phyloP scores from a whole-genome alignment of 2,329 filamentous ascomycete genomes.

The Aspergillus udagawae region DNA sequence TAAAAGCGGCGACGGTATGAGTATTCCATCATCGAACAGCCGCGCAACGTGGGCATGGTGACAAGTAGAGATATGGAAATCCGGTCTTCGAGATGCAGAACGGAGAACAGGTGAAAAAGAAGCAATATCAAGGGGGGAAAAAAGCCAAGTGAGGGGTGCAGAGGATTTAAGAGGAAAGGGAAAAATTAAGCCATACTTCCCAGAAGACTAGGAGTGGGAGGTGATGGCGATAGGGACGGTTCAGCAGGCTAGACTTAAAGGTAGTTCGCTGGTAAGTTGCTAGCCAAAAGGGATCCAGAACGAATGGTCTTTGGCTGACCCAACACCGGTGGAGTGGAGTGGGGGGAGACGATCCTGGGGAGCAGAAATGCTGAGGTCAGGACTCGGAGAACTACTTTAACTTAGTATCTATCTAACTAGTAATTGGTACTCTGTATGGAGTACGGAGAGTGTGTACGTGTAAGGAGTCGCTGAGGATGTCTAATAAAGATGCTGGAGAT shows the following conservation, averaged over 20 bases:
- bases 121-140: neutral
- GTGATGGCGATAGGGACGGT: neutral
- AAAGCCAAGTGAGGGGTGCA: neutral
- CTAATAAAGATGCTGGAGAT: neutral
- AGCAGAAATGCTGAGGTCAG: neutral
- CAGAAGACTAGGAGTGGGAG: neutral
- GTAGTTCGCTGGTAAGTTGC: neutral
- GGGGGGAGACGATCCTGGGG: neutral
- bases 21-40: slow-evolving; percentile 15
- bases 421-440: neutral
- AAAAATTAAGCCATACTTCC: neutral
- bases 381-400: neutral
- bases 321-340: neutral
- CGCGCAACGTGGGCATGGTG: slow-evolving; percentile 16
- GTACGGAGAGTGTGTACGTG: neutral
- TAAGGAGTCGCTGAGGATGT: neutral
- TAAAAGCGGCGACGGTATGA: slow-evolving; percentile 9
- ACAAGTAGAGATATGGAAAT: neutral
- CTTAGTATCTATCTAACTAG: neutral
- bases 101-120: neutral
- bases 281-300: neutral
- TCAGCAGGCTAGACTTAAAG: neutral
- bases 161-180: neutral
- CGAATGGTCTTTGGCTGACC: neutral
- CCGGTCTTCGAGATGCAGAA: neutral